Evolutionary conservation across 2,329 filamentous ascomycete species (phyloP), one percentile per base, ranked within the genome.

Genomic region (Aspergillus udagawae): DNA sequence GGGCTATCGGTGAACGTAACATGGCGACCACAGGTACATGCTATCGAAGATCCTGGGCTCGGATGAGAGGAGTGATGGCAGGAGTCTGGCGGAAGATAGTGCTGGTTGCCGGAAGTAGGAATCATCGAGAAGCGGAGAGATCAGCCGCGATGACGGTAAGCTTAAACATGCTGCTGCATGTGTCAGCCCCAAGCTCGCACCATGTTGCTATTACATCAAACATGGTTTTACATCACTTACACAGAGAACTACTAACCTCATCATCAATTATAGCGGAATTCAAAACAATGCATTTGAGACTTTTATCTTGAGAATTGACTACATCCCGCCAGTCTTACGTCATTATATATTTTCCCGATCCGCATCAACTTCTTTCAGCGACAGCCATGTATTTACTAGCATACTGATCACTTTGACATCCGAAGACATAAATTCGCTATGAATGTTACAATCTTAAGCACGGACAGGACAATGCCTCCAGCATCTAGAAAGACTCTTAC

Each of bases 1-100:
- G 53, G 48, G 51, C 51, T 58, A 63, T 54, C 23, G 50, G 56
- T 52, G 51, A 52, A 17, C 57, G 60, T 28, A 63, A 56, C 63
- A 65, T 65, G 21, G 28, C 57, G 21, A 27, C 44, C 12, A 14
- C 23, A 23, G 23, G 7, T 23, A 23, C 44, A 47, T 47, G 21
- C n/a, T 44, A 44, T 44, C 32, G 14, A 14, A 38, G 14, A 17
- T 38, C 32, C 32, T 17, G 14, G 14, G 3, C 32, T 17, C 14
- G 32, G 32, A 38, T 17, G 14, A 38, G 14, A 35, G 32, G 12
- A 7, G 14, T 17, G 32, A 17, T 17, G 32, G 32, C 32, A 17
- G 32, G 32, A 38, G 14, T 38, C 32, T 38, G 5, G 32, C 32
- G 14, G 32, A 38, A 17, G 32, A 38, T 38, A 38, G 7, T 38